A percentile compares a stretch with the other conserved stretches of the same genome.
phyloP scores from a whole-genome alignment of 352 stramenopile genomes.

The Phytopythium helicoides region DNA sequence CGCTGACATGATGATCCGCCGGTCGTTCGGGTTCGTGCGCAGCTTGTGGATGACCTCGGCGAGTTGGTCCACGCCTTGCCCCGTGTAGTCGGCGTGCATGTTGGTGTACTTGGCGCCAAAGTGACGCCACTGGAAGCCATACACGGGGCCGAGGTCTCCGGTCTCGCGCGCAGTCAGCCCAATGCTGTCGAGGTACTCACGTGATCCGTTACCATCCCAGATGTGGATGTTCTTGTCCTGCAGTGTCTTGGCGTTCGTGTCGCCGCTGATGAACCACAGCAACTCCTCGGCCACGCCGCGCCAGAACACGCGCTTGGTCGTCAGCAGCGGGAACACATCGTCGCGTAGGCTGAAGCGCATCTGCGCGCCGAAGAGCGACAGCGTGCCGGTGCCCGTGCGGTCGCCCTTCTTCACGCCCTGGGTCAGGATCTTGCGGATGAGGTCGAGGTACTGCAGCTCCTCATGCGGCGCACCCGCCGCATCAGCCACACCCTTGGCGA shows the following conservation, averaged over 20 bases:
- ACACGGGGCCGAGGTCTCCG: constrained; percentile 96
- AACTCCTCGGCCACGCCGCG: constrained; percentile 98
- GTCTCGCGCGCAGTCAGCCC: constrained; percentile 94
- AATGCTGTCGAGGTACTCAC: constrained; percentile 92
- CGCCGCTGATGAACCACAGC: constrained; percentile 99
- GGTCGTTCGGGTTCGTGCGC: constrained; percentile 95
- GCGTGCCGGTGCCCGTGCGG: constrained; percentile 97
- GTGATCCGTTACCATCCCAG: constrained; percentile 99
- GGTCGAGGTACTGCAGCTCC: constrained; percentile 84
- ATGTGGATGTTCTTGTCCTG: constrained; percentile 99
- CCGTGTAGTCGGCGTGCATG: constrained; percentile 98
- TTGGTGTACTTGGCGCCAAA: constrained; percentile 98
- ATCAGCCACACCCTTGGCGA: constrained; percentile 6
- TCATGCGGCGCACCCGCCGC: constrained; percentile 29
- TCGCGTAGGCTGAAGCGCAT: constrained; percentile 95
- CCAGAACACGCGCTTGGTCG: constrained; percentile 99
- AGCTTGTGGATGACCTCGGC: constrained; percentile 98
- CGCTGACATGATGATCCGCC: constrained; percentile 97
- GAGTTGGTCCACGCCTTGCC: constrained; percentile 98
- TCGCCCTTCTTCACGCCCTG: constrained; percentile 94
- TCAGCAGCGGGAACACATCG: constrained; percentile 96
- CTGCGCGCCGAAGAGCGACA: constrained; percentile 98
- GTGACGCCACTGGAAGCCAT: constrained; percentile 99
- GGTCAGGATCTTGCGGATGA: constrained; percentile 96
- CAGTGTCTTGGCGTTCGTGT: constrained; percentile 96